Percentiles rank a stretch among this genome's conserved stretches.
Evolutionary conservation across 2,329 filamentous ascomycete genomes (phyloP).

Genomic region (Fusarium bulbicola): DNA sequence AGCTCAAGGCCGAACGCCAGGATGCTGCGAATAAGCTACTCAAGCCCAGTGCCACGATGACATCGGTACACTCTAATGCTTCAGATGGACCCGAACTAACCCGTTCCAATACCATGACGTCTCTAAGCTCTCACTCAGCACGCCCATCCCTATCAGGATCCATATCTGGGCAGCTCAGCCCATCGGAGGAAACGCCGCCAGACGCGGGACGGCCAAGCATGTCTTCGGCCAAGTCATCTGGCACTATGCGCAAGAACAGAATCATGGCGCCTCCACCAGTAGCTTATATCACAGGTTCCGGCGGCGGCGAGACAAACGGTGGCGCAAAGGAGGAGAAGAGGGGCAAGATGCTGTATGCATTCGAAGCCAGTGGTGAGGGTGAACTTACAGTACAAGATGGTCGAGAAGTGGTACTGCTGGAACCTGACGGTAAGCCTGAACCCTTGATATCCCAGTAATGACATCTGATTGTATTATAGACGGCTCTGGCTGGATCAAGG

Average conservation of each 20-base stretch:
- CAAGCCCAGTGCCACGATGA: conserved; percentile 54
- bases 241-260: conserved; percentile 66
- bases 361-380: conserved; percentile 81
- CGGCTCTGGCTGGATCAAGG: conserved; percentile 90
- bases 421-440: conserved; percentile 79
- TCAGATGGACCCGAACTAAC: conserved; percentile 74
- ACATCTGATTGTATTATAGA: conserved; percentile 62
- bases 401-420: conserved; percentile 78
- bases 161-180: conserved; percentile 57
- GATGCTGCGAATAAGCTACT: conserved; percentile 73
- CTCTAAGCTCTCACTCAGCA: conserved; percentile 84
- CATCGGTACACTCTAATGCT: conserved; percentile 59
- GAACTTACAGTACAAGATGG: conserved; percentile 85
- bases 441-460: background rate
- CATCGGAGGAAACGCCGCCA: conserved; percentile 58
- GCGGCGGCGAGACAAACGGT: conserved; percentile 58
- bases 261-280: conserved; percentile 88
- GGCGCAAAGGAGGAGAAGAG: conserved; percentile 59
- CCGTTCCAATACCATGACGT: conserved; percentile 89
- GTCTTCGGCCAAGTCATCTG: conserved; percentile 42
- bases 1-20: conserved; percentile 86
- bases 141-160: conserved; percentile 78
- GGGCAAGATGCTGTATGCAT: conserved; percentile 90
- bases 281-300: conserved; percentile 77
- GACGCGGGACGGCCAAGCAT: conserved; percentile 40